Evolutionary conservation across 495 filamentous ascomycete genomes (phyloP).

Genomic region (Aspergillus heteromorphus): DNA sequence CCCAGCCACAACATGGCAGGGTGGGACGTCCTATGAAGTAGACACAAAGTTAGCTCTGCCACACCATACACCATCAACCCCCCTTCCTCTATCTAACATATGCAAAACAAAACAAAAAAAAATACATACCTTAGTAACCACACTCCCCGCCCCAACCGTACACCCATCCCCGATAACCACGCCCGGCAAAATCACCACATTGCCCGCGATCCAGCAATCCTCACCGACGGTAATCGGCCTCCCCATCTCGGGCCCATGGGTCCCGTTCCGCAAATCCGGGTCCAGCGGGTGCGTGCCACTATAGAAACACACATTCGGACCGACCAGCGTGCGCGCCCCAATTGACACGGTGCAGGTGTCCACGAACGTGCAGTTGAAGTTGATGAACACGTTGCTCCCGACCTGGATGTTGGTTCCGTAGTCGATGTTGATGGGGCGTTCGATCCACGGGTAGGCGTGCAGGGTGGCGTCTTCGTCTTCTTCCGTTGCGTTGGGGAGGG

Average conservation of each 20-base stretch:
- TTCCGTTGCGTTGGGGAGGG: background rate
- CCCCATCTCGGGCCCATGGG: constrained; percentile 62
- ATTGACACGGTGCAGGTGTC: constrained; percentile 70
- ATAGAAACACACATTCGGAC: constrained; percentile 63
- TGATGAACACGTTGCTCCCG: constrained; percentile 1
- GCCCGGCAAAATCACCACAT: constrained; percentile 61
- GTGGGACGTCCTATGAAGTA: constrained; percentile 1
- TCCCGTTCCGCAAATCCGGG: constrained; percentile 58
- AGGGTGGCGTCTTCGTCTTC: constrained; percentile 2
- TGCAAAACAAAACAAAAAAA: background rate
- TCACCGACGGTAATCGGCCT: constrained; percentile 65
- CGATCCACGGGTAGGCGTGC: constrained; percentile 3
- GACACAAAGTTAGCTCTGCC: background rate
- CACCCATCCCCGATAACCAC: constrained; percentile 52
- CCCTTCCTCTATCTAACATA: no score
- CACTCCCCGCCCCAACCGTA: constrained; percentile 36
- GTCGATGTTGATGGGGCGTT: constrained; percentile 4
- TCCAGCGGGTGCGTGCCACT: constrained; percentile 55
- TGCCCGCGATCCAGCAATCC: constrained; percentile 79
- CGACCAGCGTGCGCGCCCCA: constrained; percentile 67
- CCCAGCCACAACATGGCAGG: constrained; percentile 4
- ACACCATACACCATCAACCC: no score
- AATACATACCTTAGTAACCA: constrained; percentile 35
- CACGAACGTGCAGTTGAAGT: constrained; percentile 47
- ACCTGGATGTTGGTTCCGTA: constrained; percentile 4